phyloP scores from a whole-genome alignment of 441 rosid genomes.

The Kokia cookei region DNA sequence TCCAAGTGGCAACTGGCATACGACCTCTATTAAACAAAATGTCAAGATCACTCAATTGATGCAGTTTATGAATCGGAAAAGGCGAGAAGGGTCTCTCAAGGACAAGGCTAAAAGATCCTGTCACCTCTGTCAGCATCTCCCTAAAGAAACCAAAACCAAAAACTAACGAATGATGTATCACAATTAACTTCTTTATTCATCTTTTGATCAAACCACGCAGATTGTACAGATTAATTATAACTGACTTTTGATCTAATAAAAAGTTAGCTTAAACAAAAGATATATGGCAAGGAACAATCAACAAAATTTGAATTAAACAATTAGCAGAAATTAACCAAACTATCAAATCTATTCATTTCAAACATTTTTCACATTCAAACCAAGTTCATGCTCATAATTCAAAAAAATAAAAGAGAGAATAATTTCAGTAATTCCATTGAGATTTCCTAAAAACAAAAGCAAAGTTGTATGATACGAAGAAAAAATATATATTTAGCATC shows the following conservation, averaged over 20 bases:
- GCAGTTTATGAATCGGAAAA: conserved; percentile 67
- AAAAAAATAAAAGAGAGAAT: not conserved
- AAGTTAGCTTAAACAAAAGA: not conserved
- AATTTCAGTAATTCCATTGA: not conserved
- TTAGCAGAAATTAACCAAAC: not conserved
- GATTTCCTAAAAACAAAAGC: not conserved
- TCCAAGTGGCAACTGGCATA: conserved; percentile 72
- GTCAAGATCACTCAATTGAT: conserved; percentile 47
- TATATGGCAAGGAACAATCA: not conserved
- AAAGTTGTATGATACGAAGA: not conserved
- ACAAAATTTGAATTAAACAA: not conserved
- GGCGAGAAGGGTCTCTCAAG: conserved; percentile 85
- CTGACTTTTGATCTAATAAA: not conserved
- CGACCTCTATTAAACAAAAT: conserved; percentile 71
- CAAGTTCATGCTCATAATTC: not conserved
- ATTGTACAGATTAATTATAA: not conserved
- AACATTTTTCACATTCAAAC: not conserved
- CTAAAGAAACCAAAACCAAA: conserved; percentile 54
- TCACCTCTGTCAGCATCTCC: conserved; percentile 54
- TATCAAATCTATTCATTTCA: not conserved
- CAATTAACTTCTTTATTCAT: not conserved
- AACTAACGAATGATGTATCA: conserved; percentile 19
- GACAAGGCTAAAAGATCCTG: conserved; percentile 64
- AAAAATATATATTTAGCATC: not conserved
- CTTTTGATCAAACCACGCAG: not conserved